Evolutionary conservation across 2,329 filamentous ascomycete genomes (phyloP).

Genomic region (Emmonsiellopsis sp.): DNA sequence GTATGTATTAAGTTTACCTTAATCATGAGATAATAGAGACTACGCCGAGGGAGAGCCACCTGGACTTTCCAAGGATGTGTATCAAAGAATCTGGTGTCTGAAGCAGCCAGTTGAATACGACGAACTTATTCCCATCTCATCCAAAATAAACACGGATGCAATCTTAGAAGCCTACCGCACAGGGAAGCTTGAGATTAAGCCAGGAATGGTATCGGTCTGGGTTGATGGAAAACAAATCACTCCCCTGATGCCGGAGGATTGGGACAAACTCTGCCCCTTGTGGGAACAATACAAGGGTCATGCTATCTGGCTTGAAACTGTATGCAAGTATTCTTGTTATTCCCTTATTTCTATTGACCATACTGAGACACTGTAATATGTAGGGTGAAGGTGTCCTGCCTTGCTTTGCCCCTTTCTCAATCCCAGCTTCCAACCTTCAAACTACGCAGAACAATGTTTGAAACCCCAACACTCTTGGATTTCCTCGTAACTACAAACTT

Average conservation of each 20-base stretch:
- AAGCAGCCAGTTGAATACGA: background rate
- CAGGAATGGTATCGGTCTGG: background rate
- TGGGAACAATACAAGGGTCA: background rate
- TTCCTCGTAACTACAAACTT: too few relatives aligned
- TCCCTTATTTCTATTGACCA: conserved; percentile 18
- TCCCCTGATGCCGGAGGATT: background rate
- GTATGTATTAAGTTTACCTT: background rate
- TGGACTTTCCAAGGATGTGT: background rate
- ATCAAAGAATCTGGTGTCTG: background rate
- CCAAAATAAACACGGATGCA: background rate
- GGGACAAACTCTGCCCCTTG: background rate
- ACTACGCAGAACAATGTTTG: too few relatives aligned
- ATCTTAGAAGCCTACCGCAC: background rate
- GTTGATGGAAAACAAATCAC: background rate
- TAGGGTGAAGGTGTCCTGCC: conserved; percentile 40
- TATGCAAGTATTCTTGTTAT: conserved; percentile 15
- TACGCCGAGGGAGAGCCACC: background rate
- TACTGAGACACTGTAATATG: conserved; percentile 31
- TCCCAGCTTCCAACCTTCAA: too few relatives aligned
- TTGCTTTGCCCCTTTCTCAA: too few relatives aligned
- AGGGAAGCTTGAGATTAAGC: background rate
- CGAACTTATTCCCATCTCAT: background rate
- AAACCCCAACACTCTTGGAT: too few relatives aligned
- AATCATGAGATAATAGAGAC: background rate
- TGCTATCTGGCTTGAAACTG: background rate